These are phyloP conservation scores for Alloteropsis semialata DNA, from an alignment of 176 grass and related monocot species.

Conservation along the genomic window DNA sequence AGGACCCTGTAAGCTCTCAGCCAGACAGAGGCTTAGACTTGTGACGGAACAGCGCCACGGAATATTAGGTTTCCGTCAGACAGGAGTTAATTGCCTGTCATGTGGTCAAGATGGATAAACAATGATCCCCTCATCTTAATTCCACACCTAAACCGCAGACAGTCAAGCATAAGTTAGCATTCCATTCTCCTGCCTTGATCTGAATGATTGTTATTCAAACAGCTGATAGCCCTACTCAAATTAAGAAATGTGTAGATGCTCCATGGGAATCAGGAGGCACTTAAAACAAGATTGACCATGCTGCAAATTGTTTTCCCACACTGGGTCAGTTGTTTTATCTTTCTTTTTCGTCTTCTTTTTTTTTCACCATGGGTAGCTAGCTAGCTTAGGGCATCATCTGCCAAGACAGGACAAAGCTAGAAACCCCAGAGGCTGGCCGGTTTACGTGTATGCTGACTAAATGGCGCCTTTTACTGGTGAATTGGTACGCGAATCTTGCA, in stretches of 20 bases:
- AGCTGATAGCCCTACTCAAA: not conserved
- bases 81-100: slow-evolving; percentile 14
- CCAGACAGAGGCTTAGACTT: slow-evolving; percentile 14
- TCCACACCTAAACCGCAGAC: slow-evolving; percentile 5
- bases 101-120: not conserved
- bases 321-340: not conserved
- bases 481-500: slow-evolving; percentile 23
- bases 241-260: slow-evolving; percentile 11
- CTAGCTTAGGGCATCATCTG: not conserved
- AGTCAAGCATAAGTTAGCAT: not conserved
- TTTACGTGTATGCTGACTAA: slow-evolving; percentile 11
- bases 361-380: not conserved
- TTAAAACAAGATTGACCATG: slow-evolving; percentile 31
- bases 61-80: slow-evolving; percentile 6
- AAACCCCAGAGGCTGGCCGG: not conserved
- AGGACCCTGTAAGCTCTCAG: not conserved
- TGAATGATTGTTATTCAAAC: not conserved
- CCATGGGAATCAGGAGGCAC: slow-evolving; percentile 28
- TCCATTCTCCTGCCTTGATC: slow-evolving; percentile 3
- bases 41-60: not conserved
- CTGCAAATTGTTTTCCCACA: not conserved
- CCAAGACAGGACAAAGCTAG: not conserved
- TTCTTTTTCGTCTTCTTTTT: too few species aligned
- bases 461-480: not conserved
- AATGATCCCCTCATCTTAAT: slow-evolving; percentile 4